Percentiles rank a stretch among this genome's conserved stretches.
phyloP scores from a whole-genome alignment of 176 grass and related monocot species.

The Rhynchospora breviuscula region DNA sequence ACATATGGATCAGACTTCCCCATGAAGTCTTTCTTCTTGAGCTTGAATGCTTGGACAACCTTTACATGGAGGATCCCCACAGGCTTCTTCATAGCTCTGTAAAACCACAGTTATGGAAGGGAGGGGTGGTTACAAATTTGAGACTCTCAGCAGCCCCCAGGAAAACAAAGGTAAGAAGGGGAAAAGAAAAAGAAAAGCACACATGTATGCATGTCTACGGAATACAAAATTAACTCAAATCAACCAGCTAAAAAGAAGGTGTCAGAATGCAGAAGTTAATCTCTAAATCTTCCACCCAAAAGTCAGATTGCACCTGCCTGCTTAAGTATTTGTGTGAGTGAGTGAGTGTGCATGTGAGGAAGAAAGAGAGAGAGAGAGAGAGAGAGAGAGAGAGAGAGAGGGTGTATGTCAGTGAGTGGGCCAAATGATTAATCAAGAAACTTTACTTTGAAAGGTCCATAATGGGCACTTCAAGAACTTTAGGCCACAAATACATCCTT shows the following conservation, averaged over 20 bases:
- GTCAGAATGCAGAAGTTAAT: not conserved
- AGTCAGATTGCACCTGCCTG: not conserved
- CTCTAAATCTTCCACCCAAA: not conserved
- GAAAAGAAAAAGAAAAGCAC: not conserved
- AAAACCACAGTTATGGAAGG: constrained; percentile 12
- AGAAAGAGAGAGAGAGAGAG: too few relatives aligned
- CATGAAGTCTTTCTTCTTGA: constrained; percentile 70
- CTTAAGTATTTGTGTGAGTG: not conserved
- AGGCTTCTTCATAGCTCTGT: constrained; percentile 64
- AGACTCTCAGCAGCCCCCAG: not conserved
- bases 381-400: not conserved
- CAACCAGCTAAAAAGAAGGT: not conserved
- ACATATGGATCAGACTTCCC: constrained; percentile 87
- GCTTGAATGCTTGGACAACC: constrained; percentile 45
- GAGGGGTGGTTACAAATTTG: constrained; percentile 13
- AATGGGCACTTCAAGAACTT: constrained; percentile 68
- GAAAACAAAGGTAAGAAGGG: not conserved
- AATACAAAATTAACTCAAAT: not conserved
- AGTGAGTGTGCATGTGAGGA: not conserved
- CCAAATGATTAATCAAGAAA: constrained; percentile 3
- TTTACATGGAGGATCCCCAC: constrained; percentile 68
- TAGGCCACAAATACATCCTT: constrained; percentile 89
- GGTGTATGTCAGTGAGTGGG: too few relatives aligned
- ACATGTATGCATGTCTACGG: not conserved
- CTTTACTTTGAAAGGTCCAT: constrained; percentile 68